Evolutionary conservation across 148 eudicot species (phyloP).

Genomic region (Rhododendron kiyosumense): DNA sequence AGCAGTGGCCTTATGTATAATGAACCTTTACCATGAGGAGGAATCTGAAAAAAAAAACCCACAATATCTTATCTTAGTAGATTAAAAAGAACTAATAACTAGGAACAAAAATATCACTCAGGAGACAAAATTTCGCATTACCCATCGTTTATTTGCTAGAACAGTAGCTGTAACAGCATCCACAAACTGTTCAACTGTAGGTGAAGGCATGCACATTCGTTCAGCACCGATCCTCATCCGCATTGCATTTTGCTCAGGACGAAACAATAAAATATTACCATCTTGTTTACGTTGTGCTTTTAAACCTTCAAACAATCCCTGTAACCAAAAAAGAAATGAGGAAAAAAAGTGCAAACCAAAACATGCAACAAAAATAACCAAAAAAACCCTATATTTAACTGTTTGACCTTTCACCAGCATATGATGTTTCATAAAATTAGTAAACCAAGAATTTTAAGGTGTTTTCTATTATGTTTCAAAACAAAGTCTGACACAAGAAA

Average conservation of each 20-base stretch:
- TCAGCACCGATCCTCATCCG: slow-evolving; percentile 86
- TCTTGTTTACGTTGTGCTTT: slow-evolving; percentile 83
- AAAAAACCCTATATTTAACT: background rate
- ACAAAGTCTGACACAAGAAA: slow-evolving; percentile 1
- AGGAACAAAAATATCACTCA: background rate
- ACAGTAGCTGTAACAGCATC: slow-evolving; percentile 90
- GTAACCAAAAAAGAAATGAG: slow-evolving; percentile 8
- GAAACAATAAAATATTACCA: slow-evolving; percentile 78
- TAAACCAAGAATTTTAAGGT: background rate
- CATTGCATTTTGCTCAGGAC: slow-evolving; percentile 85
- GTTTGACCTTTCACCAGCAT: background rate
- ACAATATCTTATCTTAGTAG: slow-evolving; percentile 1
- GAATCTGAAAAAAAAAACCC: slow-evolving; percentile 51
- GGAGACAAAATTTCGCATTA: slow-evolving; percentile 19
- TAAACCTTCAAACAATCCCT: slow-evolving; percentile 97
- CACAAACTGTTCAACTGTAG: slow-evolving; percentile 83
- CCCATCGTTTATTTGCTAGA: slow-evolving; percentile 92
- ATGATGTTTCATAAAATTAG: background rate
- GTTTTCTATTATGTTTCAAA: background rate
- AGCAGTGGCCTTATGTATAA: slow-evolving; percentile 83
- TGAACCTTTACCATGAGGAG: slow-evolving; percentile 91
- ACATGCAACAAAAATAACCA: background rate
- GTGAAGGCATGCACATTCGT: slow-evolving; percentile 99
- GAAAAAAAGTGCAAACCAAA: background rate
- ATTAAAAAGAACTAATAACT: background rate